A percentile compares a stretch with the other conserved stretches of the same genome.
phyloP scores from a whole-genome alignment of 2,329 filamentous ascomycete genomes.

The Diplodia corticola region DNA sequence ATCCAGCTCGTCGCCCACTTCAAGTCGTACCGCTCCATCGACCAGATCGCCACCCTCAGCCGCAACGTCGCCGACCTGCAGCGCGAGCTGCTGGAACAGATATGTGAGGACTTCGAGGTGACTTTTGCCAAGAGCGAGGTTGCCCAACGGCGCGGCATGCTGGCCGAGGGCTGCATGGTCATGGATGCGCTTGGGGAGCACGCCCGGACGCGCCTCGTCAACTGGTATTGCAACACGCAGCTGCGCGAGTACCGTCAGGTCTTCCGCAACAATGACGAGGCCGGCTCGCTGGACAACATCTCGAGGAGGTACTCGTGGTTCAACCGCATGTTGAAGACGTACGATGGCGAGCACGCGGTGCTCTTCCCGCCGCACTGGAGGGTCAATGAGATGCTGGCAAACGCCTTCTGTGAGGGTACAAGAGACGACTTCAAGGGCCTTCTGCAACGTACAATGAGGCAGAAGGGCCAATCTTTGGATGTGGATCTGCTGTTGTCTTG shows the following conservation, averaged over 20 bases:
- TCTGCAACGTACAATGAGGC: slow-evolving; percentile 79
- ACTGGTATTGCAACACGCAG: slow-evolving; percentile 98
- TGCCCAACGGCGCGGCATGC: slow-evolving; percentile 63
- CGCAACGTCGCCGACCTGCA: slow-evolving; percentile 92
- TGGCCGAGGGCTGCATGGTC: slow-evolving; percentile 86
- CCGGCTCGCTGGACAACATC: slow-evolving; percentile 91
- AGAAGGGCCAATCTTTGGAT: slow-evolving; percentile 70
- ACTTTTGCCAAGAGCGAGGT: slow-evolving; percentile 90
- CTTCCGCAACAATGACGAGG: slow-evolving; percentile 91
- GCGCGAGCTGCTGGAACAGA: slow-evolving; percentile 87
- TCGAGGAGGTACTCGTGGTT: slow-evolving; percentile 95
- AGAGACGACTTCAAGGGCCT: slow-evolving; percentile 94
- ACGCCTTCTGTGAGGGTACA: slow-evolving; percentile 92
- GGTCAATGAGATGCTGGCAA: slow-evolving; percentile 85
- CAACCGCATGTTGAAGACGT: slow-evolving; percentile 89
- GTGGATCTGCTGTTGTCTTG: slow-evolving; percentile 87
- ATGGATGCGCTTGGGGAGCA: slow-evolving; percentile 93
- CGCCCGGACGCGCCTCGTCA: slow-evolving; percentile 77
- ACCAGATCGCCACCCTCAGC: slow-evolving; percentile 92
- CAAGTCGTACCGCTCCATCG: slow-evolving; percentile 95
- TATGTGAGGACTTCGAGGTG: slow-evolving; percentile 98
- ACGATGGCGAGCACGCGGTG: slow-evolving; percentile 86
- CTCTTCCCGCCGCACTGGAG: slow-evolving; percentile 89
- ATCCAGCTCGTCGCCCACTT: slow-evolving; percentile 98
- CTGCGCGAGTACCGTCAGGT: slow-evolving; percentile 93